Conservation (phyloP, 2,329 filamentous ascomycete species). For the Akanthomyces uredinophilus region DNA sequence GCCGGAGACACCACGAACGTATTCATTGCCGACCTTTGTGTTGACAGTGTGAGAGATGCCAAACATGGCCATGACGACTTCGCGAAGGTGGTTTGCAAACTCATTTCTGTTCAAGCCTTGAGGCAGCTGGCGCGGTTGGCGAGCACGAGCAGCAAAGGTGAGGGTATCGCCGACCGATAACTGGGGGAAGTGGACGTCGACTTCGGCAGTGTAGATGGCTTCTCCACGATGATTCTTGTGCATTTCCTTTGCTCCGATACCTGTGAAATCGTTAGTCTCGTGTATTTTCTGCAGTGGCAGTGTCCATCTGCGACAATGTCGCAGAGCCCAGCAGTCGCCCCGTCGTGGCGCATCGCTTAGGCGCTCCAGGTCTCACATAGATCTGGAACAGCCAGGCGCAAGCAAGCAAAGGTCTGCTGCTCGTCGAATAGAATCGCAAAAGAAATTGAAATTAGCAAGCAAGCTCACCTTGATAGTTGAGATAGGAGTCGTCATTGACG, state of each 20-base stretch:
- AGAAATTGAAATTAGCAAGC: background rate
- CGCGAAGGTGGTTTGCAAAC: slow-evolving; percentile 56
- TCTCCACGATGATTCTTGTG: slow-evolving; percentile 69
- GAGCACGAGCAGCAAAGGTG: slow-evolving; percentile 65
- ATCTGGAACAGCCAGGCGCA: background rate
- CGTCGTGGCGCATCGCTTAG: background rate
- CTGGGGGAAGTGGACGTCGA: slow-evolving; percentile 72
- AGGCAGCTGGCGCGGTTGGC: slow-evolving; percentile 56
- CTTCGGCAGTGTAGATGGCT: slow-evolving; percentile 77
- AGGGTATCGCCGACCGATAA: slow-evolving; percentile 71
- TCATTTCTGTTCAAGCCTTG: slow-evolving; percentile 45
- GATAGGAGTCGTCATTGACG: slow-evolving; percentile 60
- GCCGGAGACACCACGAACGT: slow-evolving; percentile 67
- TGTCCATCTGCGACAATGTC: slow-evolving; percentile 10
- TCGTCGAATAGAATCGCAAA: background rate
- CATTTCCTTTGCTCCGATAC: slow-evolving; percentile 65
- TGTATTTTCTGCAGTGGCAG: background rate
- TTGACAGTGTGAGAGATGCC: slow-evolving; percentile 55
- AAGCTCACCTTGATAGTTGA: slow-evolving; percentile 67
- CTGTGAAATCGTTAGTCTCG: slow-evolving; percentile 23
- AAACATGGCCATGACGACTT: slow-evolving; percentile 29
- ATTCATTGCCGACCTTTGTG: slow-evolving; percentile 70
- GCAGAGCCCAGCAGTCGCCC: background rate
- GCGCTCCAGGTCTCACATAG: background rate
- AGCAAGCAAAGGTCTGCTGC: background rate